Evolutionary conservation across 176 grass and related monocot genomes (phyloP).

Genomic region (Guadua angustifolia): DNA sequence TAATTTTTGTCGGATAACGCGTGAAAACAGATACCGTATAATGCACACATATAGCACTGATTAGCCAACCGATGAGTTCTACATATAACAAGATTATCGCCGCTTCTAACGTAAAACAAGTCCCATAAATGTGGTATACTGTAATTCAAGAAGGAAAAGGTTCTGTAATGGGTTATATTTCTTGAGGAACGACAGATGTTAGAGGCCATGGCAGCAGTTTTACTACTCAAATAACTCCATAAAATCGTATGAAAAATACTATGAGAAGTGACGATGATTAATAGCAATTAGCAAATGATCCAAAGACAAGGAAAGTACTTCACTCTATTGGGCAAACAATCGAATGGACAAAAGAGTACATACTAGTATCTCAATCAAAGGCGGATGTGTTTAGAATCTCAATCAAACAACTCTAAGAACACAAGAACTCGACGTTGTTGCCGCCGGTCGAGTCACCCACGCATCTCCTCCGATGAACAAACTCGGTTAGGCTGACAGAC

Average conservation of each 20-base stretch:
- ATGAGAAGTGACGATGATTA: neutral
- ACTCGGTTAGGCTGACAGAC: neutral
- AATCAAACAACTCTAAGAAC: slow-evolving; percentile 6
- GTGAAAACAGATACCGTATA: no score
- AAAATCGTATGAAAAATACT: neutral
- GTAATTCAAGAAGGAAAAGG: neutral
- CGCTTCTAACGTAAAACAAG: no score
- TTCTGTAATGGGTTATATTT: neutral
- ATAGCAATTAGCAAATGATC: neutral
- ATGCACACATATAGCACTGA: no score
- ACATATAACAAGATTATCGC: no score
- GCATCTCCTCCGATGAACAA: slow-evolving; percentile 49
- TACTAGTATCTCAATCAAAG: neutral
- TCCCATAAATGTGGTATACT: no score
- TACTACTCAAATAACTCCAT: neutral
- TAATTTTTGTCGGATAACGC: no score
- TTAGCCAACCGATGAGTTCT: no score
- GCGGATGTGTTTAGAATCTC: neutral
- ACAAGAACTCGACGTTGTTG: slow-evolving; percentile 49
- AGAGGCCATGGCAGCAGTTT: neutral
- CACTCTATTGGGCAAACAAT: neutral
- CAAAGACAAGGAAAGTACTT: neutral
- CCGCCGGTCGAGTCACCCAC: slow-evolving; percentile 83
- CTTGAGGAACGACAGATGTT: neutral
- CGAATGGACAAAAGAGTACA: neutral